Evolutionary conservation across 768 basidiomycete genomes (phyloP), one percentile per base, ranked within the genome.

Genomic region (Serendipita sp.): DNA sequence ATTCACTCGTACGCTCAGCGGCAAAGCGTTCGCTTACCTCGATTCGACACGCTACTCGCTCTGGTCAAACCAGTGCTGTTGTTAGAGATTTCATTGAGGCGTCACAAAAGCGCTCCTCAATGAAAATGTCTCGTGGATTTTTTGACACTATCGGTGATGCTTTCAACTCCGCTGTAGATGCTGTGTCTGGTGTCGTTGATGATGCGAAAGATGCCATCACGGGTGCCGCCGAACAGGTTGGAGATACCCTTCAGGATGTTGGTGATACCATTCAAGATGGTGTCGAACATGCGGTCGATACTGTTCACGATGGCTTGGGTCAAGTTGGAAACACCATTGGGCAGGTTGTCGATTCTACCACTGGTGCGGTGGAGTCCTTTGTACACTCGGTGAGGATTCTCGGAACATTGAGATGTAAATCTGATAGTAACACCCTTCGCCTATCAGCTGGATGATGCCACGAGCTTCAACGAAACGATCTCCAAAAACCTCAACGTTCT

Each of bases 401-500:
- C 9, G 17, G n/a, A 11, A 50, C 28, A 30, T 28, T 38, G 38
- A 14, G 14, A 7, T 5, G 2, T 5, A n/a, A 50, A 30, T 2
- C 28, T 2, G 11, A n/a, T 28, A 9, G 17, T 28, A 50, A 50
- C 20, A 17, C n/a, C 17, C 20, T 50, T n/a, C n/a, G 20, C 7
- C 17, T 50, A 4, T 9, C 30, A 58, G 53, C 53, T 58, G 11
- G 53, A 58, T 2, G 53, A 58, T 72, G 70, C 65, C 26, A 70
- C 75, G 62, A 67, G 66, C 5, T 71, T 76, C 64, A 67, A 73
- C 33, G 61, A 72, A 31, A 69, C 70, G 62, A 71, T 75, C 20
- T 67, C 71, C 9, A 66, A 68, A 20, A 66, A 66, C 3, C 68
- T 78, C 3, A 48, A 63, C 5, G 71, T 75, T 7, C 13, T 79